These are phyloP conservation scores for Brassica hybrid DNA, from an alignment of 441 rosid genomes.

Conservation along the genomic window DNA sequence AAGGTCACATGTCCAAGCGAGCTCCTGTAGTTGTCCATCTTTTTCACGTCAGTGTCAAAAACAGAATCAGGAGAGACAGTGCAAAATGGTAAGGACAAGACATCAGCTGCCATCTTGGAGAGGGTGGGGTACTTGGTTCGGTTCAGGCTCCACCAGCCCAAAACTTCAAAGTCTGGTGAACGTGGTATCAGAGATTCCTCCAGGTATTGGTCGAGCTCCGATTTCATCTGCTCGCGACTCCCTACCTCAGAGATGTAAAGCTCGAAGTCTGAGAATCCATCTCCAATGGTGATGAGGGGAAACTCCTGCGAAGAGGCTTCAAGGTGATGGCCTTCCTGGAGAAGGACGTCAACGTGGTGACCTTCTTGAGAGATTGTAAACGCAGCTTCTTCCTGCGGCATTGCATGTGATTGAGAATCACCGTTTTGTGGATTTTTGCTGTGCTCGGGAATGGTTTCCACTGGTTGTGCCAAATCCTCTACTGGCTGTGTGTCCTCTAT, in stretches of 20 bases:
- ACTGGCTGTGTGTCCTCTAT: background rate
- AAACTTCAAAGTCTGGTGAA: background rate
- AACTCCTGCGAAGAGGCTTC: conserved; percentile 32
- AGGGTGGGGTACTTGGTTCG: background rate
- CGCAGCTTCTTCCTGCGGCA: conserved; percentile 39
- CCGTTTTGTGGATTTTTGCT: background rate
- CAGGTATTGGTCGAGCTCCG: conserved; percentile 10
- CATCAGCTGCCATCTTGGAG: conserved; percentile 4
- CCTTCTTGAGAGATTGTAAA: conserved; percentile 40
- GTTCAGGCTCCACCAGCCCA: conserved; percentile 3
- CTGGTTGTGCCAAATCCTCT: background rate
- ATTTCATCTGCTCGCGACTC: conserved; percentile 3
- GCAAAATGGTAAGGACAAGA: conserved; percentile 1
- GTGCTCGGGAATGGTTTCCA: too few relatives aligned
- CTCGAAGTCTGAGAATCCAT: conserved; percentile 1
- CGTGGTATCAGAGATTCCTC: conserved; percentile 2
- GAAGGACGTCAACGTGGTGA: conserved; percentile 40
- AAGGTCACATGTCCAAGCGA: background rate
- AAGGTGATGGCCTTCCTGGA: conserved; percentile 45
- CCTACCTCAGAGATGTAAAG: conserved; percentile 1
- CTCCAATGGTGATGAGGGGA: conserved; percentile 8
- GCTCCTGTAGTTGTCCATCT: conserved; percentile 4
- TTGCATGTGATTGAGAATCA: background rate
- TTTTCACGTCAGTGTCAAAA: conserved; percentile 7
- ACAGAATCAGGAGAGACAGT: background rate